phyloP scores from a whole-genome alignment of 2,329 filamentous ascomycete genomes.

The Geosmithia morbida region DNA sequence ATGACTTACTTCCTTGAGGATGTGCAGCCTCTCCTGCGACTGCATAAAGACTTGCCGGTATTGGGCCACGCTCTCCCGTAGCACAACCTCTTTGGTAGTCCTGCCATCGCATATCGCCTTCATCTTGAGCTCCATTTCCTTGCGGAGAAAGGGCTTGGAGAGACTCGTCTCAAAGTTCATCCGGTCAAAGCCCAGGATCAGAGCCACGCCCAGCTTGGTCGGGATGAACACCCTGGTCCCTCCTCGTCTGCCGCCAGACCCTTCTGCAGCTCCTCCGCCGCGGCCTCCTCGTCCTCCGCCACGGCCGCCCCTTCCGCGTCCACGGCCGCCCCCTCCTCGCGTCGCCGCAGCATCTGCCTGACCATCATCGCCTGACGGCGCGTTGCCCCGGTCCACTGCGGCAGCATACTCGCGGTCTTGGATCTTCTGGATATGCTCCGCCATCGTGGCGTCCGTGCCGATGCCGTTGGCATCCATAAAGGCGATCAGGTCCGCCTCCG shows the following conservation, averaged over 20 bases:
- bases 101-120: slow-evolving; percentile 87
- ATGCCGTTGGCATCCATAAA: slow-evolving; percentile 99
- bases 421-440: slow-evolving; percentile 93
- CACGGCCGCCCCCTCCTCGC: slow-evolving; percentile 31
- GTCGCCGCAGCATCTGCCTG: slow-evolving; percentile 5
- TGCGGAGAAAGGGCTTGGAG: slow-evolving; percentile 88
- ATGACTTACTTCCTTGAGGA: slow-evolving; percentile 43
- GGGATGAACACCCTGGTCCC: slow-evolving; percentile 79
- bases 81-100: slow-evolving; percentile 57
- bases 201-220: slow-evolving; percentile 75
- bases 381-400: slow-evolving; percentile 31
- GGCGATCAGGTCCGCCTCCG: slow-evolving; percentile 87
- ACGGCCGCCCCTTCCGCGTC: slow-evolving; percentile 14
- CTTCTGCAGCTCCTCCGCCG: slow-evolving; percentile 23
- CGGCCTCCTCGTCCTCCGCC: slow-evolving; percentile 24
- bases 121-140: slow-evolving; percentile 97
- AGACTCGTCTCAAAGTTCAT: slow-evolving; percentile 89
- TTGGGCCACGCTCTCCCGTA: slow-evolving; percentile 72
- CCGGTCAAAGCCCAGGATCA: slow-evolving; percentile 88
- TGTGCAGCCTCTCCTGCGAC: slow-evolving; percentile 60
- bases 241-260: slow-evolving; percentile 26
- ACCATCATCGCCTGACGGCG: slow-evolving; percentile 14
- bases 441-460: slow-evolving; percentile 97
- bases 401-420: slow-evolving; percentile 79
- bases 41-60: slow-evolving; percentile 79